These are phyloP conservation scores for Puccinia horiana DNA, from an alignment of 1,284 basidiomycete genomes.

Conservation along the genomic window DNA sequence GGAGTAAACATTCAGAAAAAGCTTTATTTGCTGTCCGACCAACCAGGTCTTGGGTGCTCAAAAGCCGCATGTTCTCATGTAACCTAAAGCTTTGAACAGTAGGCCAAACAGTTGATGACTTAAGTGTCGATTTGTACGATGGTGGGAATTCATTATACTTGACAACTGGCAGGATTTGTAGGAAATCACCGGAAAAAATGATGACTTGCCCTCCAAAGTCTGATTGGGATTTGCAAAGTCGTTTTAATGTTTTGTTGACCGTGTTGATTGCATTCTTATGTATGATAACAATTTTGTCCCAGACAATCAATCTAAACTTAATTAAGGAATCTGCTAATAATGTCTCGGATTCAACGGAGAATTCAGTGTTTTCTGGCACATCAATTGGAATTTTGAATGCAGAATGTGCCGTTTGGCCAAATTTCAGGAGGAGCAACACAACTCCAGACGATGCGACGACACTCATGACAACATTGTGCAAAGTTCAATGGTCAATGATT, in stretches of 20 bases:
- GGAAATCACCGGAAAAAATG: constrained; percentile 15
- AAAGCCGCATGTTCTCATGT: neutral
- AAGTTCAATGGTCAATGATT: no score
- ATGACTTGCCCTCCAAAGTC: constrained; percentile 6
- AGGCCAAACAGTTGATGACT: neutral
- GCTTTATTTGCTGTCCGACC: no score
- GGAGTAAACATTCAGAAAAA: no score
- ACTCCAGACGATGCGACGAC: constrained; percentile 61
- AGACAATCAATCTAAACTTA: neutral
- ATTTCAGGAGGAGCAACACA: constrained; percentile 60
- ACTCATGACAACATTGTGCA: constrained; percentile 55
- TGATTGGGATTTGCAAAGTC: neutral
- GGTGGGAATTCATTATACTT: neutral
- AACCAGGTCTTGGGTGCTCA: neutral
- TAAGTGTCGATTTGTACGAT: neutral
- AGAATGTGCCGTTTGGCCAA: constrained; percentile 55
- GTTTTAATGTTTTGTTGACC: neutral
- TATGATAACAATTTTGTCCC: neutral
- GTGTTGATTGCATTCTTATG: neutral
- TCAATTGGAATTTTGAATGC: constrained; percentile 3
- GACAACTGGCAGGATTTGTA: constrained; percentile 4
- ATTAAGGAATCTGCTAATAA: no score
- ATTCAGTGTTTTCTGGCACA: constrained; percentile 54
- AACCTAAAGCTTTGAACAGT: neutral
- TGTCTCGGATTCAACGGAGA: no score